phyloP scores from a whole-genome alignment of 75 land plant species.

The Cryptomeria japonica region DNA sequence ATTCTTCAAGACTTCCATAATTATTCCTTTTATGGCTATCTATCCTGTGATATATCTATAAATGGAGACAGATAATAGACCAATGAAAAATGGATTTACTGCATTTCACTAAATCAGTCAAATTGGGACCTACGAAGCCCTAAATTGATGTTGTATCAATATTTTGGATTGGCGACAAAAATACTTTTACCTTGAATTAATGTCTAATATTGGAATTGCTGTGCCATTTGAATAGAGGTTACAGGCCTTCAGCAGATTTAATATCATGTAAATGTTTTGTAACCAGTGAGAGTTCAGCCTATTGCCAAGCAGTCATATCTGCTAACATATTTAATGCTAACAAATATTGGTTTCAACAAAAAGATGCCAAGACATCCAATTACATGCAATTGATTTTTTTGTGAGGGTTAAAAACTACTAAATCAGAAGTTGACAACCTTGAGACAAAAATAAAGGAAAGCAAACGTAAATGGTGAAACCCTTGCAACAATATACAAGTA shows the following conservation, averaged over 20 bases:
- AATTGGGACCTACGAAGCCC: not conserved
- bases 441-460: no score
- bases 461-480: not conserved
- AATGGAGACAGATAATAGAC: not conserved
- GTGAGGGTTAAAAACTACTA: not conserved
- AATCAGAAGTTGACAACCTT: not conserved
- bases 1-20: not conserved
- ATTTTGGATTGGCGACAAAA: not conserved
- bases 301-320: not conserved
- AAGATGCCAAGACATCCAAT: not conserved
- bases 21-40: not conserved
- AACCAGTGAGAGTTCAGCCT: not conserved
- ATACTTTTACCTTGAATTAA: not conserved
- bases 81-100: not conserved
- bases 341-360: not conserved
- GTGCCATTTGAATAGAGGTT: no score
- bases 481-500: not conserved
- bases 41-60: not conserved
- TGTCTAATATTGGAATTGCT: not conserved
- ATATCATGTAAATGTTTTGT: not conserved
- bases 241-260: not conserved
- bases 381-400: not conserved
- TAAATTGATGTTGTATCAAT: not conserved
- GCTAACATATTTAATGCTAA: not conserved
- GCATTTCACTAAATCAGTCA: not conserved